Evolutionary conservation across 768 basidiomycete genomes (phyloP), one percentile per base, ranked within the genome.

Genomic region (Leccinum disarticulatum): DNA sequence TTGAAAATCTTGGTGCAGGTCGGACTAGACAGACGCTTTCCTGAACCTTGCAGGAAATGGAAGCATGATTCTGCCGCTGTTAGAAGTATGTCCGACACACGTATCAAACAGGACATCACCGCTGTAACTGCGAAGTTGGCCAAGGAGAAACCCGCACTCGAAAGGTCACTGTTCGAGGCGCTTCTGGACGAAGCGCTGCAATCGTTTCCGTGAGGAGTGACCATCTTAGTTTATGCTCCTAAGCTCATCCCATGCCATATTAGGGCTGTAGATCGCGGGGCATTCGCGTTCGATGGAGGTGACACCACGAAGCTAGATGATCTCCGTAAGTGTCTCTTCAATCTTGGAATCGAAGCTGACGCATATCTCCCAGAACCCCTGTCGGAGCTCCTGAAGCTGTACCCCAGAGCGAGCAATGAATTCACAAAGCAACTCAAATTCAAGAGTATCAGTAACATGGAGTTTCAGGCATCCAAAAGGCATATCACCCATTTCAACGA

Each of bases 21-120:
- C 2, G 79, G 77, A 1, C 69, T 79, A 0, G 48, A 58, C 14
- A 66, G 58, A 25, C 70, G 74, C 8, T 77, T 66, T 30, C 66
- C 57, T 2, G 41, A 30, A 1, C 55, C 57, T 14, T 73, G 73
- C 38, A 55, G 43, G 2, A 43, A 61, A 0, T 78, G 74, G 73
- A 62, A 57, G 22, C 58, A 68, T 0, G 59, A 66, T 0, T 55
- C 61, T 2, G 52, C 0, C 2, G 59, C 68, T 3, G 15, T 66
- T 8, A 52, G 9, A 9, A 58, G 4, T 5, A 51, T 8, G 3
- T 61, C 36, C 1, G 22, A 41, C 1, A 5, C 36, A 0, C 8
- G 1, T 0, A 4, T 1, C 6, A 41, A 0, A 3, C 30, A 1
- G 0, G 60, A 61, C 14, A 27, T 36, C 10, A 7, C 33, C 14